Conservation (phyloP, 495 filamentous ascomycete genomes). For the Lophiostoma macrostomum region DNA sequence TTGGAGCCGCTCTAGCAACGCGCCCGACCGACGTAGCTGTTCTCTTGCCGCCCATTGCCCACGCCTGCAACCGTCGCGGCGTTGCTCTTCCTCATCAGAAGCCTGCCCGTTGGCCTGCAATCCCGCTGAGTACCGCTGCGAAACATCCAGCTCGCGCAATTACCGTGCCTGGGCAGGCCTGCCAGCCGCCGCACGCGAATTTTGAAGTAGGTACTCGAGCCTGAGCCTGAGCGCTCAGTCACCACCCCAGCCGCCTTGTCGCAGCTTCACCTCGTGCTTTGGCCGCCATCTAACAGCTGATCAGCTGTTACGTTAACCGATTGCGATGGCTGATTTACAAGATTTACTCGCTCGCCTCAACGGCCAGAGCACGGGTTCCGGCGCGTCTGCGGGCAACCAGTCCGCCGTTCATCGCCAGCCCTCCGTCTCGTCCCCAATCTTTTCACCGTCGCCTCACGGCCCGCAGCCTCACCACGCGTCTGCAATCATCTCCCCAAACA, state of each 20-base stretch:
- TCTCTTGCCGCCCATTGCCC: too few species aligned
- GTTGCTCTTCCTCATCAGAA: too few species aligned
- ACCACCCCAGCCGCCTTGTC: neutral
- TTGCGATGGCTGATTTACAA: conserved; percentile 36
- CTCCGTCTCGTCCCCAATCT: conserved; percentile 41
- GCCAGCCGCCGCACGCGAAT: too few species aligned
- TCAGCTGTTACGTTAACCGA: neutral
- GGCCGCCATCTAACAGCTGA: neutral
- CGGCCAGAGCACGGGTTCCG: conserved; percentile 17
- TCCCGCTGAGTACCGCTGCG: too few species aligned
- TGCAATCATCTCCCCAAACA: conserved; percentile 41
- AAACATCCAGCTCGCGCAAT: too few species aligned
- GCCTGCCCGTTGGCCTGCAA: too few species aligned
- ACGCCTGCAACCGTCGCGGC: too few species aligned
- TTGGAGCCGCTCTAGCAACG: too few species aligned
- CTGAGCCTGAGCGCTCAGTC: too few species aligned
- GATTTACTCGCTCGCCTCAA: conserved; percentile 37
- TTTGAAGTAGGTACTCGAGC: too few species aligned
- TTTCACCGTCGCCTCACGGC: conserved; percentile 36
- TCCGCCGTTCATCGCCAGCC: conserved; percentile 32
- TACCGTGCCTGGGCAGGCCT: too few species aligned
- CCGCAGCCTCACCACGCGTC: conserved; percentile 38
- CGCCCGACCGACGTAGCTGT: too few species aligned
- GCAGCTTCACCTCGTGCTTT: neutral
- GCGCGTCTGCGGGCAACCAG: conserved; percentile 10